Evolutionary conservation across 192 early-diverging fungal genomes (phyloP), one percentile per base, ranked within the genome.

Genomic region (Linnemannia hyalina): DNA sequence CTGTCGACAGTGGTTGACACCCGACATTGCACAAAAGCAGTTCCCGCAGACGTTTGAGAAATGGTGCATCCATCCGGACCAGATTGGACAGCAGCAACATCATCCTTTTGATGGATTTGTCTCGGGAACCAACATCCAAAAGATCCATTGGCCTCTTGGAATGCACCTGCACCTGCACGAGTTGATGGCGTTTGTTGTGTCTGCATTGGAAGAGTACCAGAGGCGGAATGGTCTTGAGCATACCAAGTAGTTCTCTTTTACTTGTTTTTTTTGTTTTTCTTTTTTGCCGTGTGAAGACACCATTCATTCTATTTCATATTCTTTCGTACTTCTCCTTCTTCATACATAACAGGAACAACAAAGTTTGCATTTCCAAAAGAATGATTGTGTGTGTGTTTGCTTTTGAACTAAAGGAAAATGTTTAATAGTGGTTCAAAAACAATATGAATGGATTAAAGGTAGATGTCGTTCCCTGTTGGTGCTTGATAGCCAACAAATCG

Each of bases 391-490:
- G 44, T 15, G n/a, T 11, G 23, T 32, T 70, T 70, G 60, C 4
- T 29, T 32, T 65, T 15, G 29, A 32, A 15, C 6, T 0, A 0
- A 65, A 11, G 18, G 5, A 10, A 35, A 15, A 15, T 32, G 60
- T 15, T 29, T 65, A 29, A 15, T 63, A 26, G 4, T 3, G 11
- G 57, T 29, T 65, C 11, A 29, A 32, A 65, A 23, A 26, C 2
- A 73, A 16, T 1, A 46, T 8, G 9, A n/a, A 16, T 47, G n/a
- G 2, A 42, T 74, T 55, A 86, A 26, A 86, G 38, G 55, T 86
- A 86, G 68, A 86, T 86, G 38, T 86, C 84, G 42, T 86, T 81
- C 11, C 84, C 84, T 38, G 84, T 86, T 35, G 84, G 84, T 20
- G 78, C 75, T 35, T 86, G 84, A 47, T 86, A 86, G 0, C 84